Conservation (phyloP, 345 rosid genomes). For the Sonneratia caseolaris region DNA sequence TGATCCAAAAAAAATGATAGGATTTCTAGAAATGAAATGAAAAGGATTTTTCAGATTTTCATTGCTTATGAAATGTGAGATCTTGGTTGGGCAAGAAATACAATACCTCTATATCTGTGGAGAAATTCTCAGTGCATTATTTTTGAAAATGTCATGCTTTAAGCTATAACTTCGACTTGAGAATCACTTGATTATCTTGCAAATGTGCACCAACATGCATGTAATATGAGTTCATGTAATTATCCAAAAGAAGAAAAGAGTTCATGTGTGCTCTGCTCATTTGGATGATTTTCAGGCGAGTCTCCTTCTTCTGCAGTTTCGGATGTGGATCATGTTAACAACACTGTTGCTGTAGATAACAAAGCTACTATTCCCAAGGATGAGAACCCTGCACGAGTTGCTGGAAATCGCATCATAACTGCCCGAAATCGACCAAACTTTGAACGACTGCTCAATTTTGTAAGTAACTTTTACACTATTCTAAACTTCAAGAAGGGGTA, state of each 20-base stretch:
- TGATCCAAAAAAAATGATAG: no score
- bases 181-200: neutral
- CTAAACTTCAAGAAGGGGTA: neutral
- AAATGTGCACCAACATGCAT: neutral
- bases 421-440: conserved; percentile 54
- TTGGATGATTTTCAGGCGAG: conserved; percentile 45
- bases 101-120: no score
- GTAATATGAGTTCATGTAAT: neutral
- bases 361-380: conserved; percentile 56
- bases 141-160: neutral
- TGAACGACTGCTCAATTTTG: conserved; percentile 59
- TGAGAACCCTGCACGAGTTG: conserved; percentile 64
- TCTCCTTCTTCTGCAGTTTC: conserved; percentile 99
- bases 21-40: no score
- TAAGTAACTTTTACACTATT: conserved; percentile 34
- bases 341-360: conserved; percentile 56
- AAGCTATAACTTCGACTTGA: neutral
- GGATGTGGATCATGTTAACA: conserved; percentile 83
- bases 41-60: no score
- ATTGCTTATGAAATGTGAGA: no score
- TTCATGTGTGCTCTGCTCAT: neutral
- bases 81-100: no score
- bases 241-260: no score
- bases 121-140: no score
- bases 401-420: conserved; percentile 57